phyloP scores from a whole-genome alignment of 2,329 filamentous ascomycete species.

The Massarina eburnea region DNA sequence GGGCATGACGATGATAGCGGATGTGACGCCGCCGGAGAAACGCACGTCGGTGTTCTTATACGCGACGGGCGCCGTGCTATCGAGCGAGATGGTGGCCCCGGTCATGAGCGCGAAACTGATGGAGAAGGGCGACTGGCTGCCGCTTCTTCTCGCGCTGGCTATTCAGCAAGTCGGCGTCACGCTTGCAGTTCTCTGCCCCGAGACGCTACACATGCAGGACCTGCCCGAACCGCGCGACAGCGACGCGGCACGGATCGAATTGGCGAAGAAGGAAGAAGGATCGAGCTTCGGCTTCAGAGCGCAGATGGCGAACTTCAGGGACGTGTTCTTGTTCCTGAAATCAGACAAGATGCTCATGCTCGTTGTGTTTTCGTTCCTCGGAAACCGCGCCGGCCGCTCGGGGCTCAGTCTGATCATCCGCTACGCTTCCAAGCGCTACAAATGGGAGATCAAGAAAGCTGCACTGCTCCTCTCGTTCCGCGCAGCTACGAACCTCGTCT shows the following conservation, averaged over 20 bases:
- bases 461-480: slow-evolving; percentile 49
- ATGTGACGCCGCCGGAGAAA: slow-evolving; percentile 51
- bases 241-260: slow-evolving; percentile 14
- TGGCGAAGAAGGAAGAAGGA: slow-evolving; percentile 16
- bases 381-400: slow-evolving; percentile 52
- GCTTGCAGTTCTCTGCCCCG: slow-evolving; percentile 33
- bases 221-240: slow-evolving; percentile 27
- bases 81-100: slow-evolving; percentile 38
- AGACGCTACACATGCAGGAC: slow-evolving; percentile 39
- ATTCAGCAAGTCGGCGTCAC: slow-evolving; percentile 30
- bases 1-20: slow-evolving; percentile 54
- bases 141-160: slow-evolving; percentile 31
- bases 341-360: slow-evolving; percentile 47
- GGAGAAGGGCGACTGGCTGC: slow-evolving; percentile 36
- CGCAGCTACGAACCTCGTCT: slow-evolving; percentile 50
- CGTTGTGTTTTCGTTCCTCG: slow-evolving; percentile 48
- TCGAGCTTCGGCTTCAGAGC: slow-evolving; percentile 25
- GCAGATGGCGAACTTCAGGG: slow-evolving; percentile 38
- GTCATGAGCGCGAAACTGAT: slow-evolving; percentile 36
- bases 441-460: slow-evolving; percentile 49
- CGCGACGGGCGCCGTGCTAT: slow-evolving; percentile 32
- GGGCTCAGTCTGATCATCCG: slow-evolving; percentile 52
- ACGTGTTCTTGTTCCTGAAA: slow-evolving; percentile 44
- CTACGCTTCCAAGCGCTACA: slow-evolving; percentile 55
- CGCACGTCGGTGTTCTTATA: slow-evolving; percentile 37